These are phyloP conservation scores for Peronosclerospora sorghi DNA, from an alignment of 352 stramenopile genomes.

Conservation along the genomic window DNA sequence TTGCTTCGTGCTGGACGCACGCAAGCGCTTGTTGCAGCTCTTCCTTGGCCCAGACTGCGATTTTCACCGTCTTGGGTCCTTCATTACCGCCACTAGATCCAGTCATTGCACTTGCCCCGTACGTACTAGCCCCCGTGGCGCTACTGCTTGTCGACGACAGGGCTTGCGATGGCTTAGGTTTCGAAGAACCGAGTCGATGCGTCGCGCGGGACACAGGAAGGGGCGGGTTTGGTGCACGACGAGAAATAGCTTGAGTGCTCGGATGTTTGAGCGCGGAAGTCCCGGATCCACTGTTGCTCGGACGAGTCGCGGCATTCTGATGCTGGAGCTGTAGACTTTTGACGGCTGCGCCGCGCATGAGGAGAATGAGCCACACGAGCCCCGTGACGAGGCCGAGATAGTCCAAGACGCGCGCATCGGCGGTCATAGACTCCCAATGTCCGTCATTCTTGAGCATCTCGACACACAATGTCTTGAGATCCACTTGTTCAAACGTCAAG, in stretches of 20 bases:
- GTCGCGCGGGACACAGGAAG: conserved; percentile 18
- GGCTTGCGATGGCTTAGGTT: conserved; percentile 24
- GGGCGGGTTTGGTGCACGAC: conserved; percentile 24
- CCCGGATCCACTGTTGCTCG: conserved; percentile 21
- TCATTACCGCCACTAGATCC: conserved; percentile 10
- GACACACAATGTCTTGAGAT: conserved; percentile 70
- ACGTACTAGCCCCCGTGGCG: conserved; percentile 1
- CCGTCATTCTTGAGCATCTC: conserved; percentile 65
- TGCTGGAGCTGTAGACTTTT: conserved; percentile 83
- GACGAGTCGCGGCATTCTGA: conserved; percentile 32
- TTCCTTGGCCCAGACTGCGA: conserved; percentile 67
- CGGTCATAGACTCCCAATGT: conserved; percentile 55
- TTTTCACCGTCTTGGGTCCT: conserved; percentile 43
- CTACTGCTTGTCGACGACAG: conserved; percentile 10
- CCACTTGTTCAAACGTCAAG: conserved; percentile 69
- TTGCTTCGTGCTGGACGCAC: conserved; percentile 56
- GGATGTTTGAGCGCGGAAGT: conserved; percentile 33
- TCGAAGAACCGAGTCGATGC: conserved; percentile 18
- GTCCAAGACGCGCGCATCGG: conserved; percentile 55
- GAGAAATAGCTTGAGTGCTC: conserved; percentile 41
- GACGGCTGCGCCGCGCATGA: conserved; percentile 67
- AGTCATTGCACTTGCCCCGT: conserved; percentile 5
- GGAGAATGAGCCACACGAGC: conserved; percentile 60
- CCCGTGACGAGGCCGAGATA: conserved; percentile 73
- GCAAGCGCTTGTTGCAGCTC: conserved; percentile 71